Conservation (phyloP, 2,329 filamentous ascomycete genomes). For the Fusarium sulawesiense region DNA sequence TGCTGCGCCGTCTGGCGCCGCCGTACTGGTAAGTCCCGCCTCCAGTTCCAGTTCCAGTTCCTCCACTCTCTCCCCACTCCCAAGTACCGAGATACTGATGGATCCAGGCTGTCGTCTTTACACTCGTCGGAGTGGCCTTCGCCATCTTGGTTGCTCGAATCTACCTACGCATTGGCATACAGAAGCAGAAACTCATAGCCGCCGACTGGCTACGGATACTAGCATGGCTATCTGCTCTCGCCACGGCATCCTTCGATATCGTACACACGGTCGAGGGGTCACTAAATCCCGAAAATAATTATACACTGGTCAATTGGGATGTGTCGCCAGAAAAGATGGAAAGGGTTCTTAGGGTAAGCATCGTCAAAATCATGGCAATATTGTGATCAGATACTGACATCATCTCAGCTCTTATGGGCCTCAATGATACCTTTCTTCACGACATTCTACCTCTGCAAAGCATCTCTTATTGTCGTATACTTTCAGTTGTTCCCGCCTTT, state of each 20-base stretch:
- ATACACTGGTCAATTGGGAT: constrained; percentile 27
- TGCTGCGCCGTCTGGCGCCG: constrained; percentile 16
- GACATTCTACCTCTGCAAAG: constrained; percentile 39
- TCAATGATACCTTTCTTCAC: constrained; percentile 26
- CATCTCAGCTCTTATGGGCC: constrained; percentile 18
- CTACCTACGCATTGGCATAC: constrained; percentile 28
- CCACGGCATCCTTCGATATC: constrained; percentile 15
- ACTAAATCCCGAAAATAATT: constrained; percentile 16
- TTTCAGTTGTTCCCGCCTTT: constrained; percentile 36
- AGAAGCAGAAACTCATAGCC: constrained; percentile 21
- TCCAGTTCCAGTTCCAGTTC: not conserved
- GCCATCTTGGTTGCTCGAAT: constrained; percentile 24
- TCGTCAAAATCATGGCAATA: not conserved
- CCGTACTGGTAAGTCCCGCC: constrained; percentile 3
- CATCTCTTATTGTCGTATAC: constrained; percentile 32
- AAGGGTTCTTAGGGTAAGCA: not conserved
- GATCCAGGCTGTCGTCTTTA: not conserved
- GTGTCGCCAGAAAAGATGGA: constrained; percentile 4
- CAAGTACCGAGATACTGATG: not conserved
- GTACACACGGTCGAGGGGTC: constrained; percentile 3
- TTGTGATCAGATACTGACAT: not conserved
- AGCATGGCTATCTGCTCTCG: constrained; percentile 21
- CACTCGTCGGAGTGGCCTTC: not conserved
- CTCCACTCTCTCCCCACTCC: not conserved
- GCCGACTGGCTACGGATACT: constrained; percentile 16